Percentiles rank a stretch among this genome's conserved stretches.
These are phyloP conservation scores for Diddensiella santjacobensis DNA, from an alignment of 805 yeast species.

Conservation along the genomic window DNA sequence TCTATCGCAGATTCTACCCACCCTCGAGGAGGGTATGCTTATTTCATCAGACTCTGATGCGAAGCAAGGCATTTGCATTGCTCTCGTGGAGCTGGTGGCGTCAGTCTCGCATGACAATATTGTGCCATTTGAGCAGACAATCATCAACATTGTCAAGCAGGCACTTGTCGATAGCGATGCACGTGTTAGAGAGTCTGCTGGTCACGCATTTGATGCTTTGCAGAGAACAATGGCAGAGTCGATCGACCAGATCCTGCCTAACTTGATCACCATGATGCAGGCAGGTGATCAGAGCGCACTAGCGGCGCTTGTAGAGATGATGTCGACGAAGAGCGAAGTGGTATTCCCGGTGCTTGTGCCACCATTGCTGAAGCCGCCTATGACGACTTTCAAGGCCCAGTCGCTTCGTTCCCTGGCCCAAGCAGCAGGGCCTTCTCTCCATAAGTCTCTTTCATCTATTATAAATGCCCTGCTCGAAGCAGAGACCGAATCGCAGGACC, in stretches of 20 bases:
- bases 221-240: constrained; percentile 75
- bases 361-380: constrained; percentile 73
- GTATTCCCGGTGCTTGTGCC: constrained; percentile 94
- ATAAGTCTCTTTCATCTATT: constrained; percentile 66
- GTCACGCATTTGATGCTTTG: constrained; percentile 81
- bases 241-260: constrained; percentile 84
- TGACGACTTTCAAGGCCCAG: constrained; percentile 77
- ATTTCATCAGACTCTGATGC: constrained; percentile 67
- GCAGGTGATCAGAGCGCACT: constrained; percentile 58
- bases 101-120: constrained; percentile 64
- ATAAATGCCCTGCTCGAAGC: constrained; percentile 71
- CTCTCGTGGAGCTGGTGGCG: constrained; percentile 77
- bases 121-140: constrained; percentile 57
- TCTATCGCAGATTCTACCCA: constrained; percentile 77
- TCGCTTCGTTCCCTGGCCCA: constrained; percentile 84
- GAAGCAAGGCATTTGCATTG: constrained; percentile 95
- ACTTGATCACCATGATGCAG: constrained; percentile 67
- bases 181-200: constrained; percentile 85
- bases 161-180: constrained; percentile 73
- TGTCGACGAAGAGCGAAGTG: constrained; percentile 84
- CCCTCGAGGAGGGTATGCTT: constrained; percentile 62
- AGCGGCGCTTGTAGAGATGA: constrained; percentile 83
- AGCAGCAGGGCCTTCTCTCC: constrained; percentile 82
- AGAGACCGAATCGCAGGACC: constrained; percentile 31
- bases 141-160: constrained; percentile 71